These are phyloP conservation scores for Hymenoscyphus fructigenus DNA, from an alignment of 2,329 filamentous ascomycete species.

Conservation along the genomic window DNA sequence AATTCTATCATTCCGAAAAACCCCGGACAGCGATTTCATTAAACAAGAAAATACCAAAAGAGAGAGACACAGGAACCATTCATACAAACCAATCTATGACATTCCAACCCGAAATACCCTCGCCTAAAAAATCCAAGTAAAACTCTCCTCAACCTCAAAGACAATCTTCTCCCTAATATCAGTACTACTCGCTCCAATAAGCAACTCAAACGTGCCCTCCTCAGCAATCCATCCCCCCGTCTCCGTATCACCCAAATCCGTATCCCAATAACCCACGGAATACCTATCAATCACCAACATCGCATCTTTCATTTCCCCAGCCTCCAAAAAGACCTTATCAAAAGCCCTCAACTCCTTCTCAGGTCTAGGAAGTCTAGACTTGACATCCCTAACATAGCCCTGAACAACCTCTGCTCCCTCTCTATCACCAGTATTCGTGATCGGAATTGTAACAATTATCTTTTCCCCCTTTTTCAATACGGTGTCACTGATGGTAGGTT, in stretches of 20 bases:
- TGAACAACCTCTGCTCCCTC: constrained; percentile 66
- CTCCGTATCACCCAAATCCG: constrained; percentile 41
- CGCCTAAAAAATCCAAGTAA: constrained; percentile 55
- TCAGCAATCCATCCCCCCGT: constrained; percentile 60
- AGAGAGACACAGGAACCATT: too few relatives aligned
- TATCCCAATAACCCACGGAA: constrained; percentile 61
- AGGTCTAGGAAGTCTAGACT: constrained; percentile 61
- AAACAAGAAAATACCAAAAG: too few relatives aligned
- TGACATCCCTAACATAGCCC: constrained; percentile 64
- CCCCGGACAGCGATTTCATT: too few relatives aligned
- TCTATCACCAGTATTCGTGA: constrained; percentile 59
- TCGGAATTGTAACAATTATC: constrained; percentile 41
- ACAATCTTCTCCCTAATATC: constrained; percentile 57
- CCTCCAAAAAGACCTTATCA: constrained; percentile 59
- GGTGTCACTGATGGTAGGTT: constrained; percentile 49
- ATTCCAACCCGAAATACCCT: not conserved
- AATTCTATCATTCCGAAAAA: too few relatives aligned
- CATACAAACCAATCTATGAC: too few relatives aligned
- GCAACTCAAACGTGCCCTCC: constrained; percentile 58
- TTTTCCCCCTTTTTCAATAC: constrained; percentile 42
- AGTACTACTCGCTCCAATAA: constrained; percentile 60
- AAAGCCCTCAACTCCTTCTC: constrained; percentile 72
- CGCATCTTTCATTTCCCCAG: constrained; percentile 47
- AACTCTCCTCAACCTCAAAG: constrained; percentile 63
- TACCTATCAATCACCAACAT: constrained; percentile 46